Evolutionary conservation across 257 asterid genomes (phyloP).

Genomic region (Fraxinus cuspidata): DNA sequence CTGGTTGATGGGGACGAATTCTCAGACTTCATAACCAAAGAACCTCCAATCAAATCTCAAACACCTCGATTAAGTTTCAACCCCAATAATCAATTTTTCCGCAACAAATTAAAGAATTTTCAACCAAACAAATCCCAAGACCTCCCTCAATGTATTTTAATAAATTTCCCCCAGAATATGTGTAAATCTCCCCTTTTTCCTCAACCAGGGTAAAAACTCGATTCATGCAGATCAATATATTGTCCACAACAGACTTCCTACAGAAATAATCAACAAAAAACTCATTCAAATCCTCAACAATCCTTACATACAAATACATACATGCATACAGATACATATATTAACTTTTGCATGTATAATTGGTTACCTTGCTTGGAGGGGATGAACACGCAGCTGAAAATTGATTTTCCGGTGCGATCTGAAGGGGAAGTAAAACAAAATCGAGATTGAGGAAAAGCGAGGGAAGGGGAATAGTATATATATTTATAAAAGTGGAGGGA

Average conservation of each 20-base stretch:
- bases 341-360: slow-evolving; percentile 20
- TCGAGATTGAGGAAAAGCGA: slow-evolving; percentile 25
- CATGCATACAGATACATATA: neutral
- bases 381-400: slow-evolving; percentile 22
- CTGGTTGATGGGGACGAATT: slow-evolving; percentile 38
- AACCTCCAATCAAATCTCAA: slow-evolving; percentile 34
- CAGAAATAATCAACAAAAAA: neutral
- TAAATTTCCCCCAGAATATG: slow-evolving; percentile 18
- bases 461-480: slow-evolving; percentile 5
- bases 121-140: slow-evolving; percentile 31
- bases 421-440: slow-evolving; percentile 16
- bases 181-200: slow-evolving; percentile 29
- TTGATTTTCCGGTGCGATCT: slow-evolving; percentile 26
- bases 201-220: slow-evolving; percentile 25
- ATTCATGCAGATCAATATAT: slow-evolving; percentile 24
- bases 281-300: slow-evolving; percentile 8
- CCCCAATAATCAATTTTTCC: slow-evolving; percentile 22
- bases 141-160: slow-evolving; percentile 36
- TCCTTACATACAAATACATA: neutral
- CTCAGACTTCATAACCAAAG: slow-evolving; percentile 59
- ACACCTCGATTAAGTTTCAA: slow-evolving; percentile 15
- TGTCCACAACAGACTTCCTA: slow-evolving; percentile 25
- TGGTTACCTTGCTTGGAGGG: slow-evolving; percentile 30
- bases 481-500: slow-evolving; percentile 22
- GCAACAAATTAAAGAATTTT: slow-evolving; percentile 18